phyloP scores from a whole-genome alignment of 2,329 filamentous ascomycete species.

The Aspergillus melleus region DNA sequence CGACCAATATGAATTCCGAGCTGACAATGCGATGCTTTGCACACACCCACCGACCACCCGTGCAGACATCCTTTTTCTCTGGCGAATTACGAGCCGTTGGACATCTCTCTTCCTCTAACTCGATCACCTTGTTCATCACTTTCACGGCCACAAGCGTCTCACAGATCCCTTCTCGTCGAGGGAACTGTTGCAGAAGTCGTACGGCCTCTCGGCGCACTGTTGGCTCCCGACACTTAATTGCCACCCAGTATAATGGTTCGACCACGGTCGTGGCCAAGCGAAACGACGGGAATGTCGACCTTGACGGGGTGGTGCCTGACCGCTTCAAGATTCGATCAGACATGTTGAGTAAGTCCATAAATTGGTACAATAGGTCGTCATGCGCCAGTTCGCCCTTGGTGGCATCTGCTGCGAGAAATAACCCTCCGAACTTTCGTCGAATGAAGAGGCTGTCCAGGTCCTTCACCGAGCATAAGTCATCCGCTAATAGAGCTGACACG shows the following conservation, averaged over 20 bases:
- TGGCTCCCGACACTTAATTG: not conserved
- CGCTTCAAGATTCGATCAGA: not conserved
- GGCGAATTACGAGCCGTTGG: not conserved
- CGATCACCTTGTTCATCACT: not conserved
- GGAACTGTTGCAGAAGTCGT: not conserved
- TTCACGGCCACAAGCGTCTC: not conserved
- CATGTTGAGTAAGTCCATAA: not conserved
- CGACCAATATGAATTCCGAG: not conserved
- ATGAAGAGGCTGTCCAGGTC: not conserved
- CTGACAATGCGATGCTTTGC: not conserved
- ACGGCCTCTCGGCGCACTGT: slow-evolving; percentile 1
- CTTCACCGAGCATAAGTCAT: not conserved
- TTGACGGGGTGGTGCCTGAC: not conserved
- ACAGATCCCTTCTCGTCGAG: slow-evolving; percentile 5
- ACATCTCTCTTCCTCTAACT: not conserved
- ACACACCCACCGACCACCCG: not conserved
- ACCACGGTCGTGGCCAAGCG: not conserved
- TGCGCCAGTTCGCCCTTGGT: slow-evolving; percentile 2
- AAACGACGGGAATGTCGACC: not conserved
- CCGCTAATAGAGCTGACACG: not conserved
- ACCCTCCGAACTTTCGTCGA: not conserved
- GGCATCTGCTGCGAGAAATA: not conserved
- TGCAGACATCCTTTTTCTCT: not conserved
- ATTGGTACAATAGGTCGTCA: not conserved
- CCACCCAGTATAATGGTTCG: slow-evolving; percentile 3